Evolutionary conservation across 352 stramenopile species (phyloP).

Genomic region (Phytophthora uliginosa): DNA sequence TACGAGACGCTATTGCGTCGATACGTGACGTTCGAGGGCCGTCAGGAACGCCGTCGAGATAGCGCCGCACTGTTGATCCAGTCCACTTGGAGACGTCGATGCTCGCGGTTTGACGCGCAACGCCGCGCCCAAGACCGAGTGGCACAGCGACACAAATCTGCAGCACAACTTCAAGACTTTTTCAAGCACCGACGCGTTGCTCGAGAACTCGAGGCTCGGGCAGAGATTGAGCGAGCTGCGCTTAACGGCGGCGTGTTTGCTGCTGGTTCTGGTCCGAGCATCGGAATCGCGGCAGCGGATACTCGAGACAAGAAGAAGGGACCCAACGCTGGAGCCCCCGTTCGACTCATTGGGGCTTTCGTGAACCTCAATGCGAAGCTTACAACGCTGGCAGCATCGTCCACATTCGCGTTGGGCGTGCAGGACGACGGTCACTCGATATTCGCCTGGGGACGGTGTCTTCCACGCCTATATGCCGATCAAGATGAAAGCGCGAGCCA

Average conservation of each 20-base stretch:
- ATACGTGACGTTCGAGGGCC: slow-evolving; percentile 67
- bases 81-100: slow-evolving; percentile 68
- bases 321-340: slow-evolving; percentile 18
- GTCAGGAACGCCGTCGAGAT: slow-evolving; percentile 34
- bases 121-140: slow-evolving; percentile 32
- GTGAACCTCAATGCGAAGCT: slow-evolving; percentile 54
- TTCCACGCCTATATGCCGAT: slow-evolving; percentile 49
- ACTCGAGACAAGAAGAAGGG: slow-evolving; percentile 17
- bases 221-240: slow-evolving; percentile 57
- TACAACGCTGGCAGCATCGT: slow-evolving; percentile 41
- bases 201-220: slow-evolving; percentile 62
- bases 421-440: slow-evolving; percentile 52
- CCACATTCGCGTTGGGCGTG: slow-evolving; percentile 59
- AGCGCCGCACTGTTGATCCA: slow-evolving; percentile 70
- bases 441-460: slow-evolving; percentile 63
- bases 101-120: slow-evolving; percentile 45
- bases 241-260: slow-evolving; percentile 70
- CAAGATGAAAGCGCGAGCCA: slow-evolving; percentile 10
- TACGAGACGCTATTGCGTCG: slow-evolving; percentile 59
- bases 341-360: slow-evolving; percentile 60
- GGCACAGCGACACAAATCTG: slow-evolving; percentile 55
- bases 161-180: slow-evolving; percentile 58
- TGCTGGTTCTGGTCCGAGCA: slow-evolving; percentile 55
- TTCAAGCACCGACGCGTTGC: slow-evolving; percentile 56
- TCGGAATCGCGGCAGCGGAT: slow-evolving; percentile 20